phyloP scores from a whole-genome alignment of 2,329 filamentous ascomycete species.

The Kalmusia sp. region DNA sequence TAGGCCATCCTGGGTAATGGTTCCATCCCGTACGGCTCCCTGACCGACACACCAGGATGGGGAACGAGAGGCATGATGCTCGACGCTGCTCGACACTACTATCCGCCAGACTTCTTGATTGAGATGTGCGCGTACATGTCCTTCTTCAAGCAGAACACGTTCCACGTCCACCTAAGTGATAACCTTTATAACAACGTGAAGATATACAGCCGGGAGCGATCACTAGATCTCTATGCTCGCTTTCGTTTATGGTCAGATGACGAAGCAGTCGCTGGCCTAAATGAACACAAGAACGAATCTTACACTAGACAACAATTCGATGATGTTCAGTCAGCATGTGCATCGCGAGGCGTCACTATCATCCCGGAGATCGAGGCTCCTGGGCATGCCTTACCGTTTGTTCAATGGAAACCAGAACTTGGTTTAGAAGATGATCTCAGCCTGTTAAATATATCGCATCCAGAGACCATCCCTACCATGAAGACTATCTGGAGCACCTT shows the following conservation, averaged over 20 bases:
- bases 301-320: slow-evolving; percentile 27
- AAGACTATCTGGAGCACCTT: slow-evolving; percentile 27
- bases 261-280: slow-evolving; percentile 56
- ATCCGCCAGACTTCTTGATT: slow-evolving; percentile 44
- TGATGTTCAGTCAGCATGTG: slow-evolving; percentile 25
- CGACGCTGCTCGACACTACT: slow-evolving; percentile 48
- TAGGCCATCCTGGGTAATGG: slow-evolving; percentile 29
- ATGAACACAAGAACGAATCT: slow-evolving; percentile 48
- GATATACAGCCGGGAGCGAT: slow-evolving; percentile 57
- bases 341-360: slow-evolving; percentile 27
- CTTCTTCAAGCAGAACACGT: slow-evolving; percentile 53
- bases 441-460: slow-evolving; percentile 29
- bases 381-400: slow-evolving; percentile 26
- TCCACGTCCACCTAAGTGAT: slow-evolving; percentile 54
- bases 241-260: slow-evolving; percentile 63
- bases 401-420: slow-evolving; percentile 34
- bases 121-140: slow-evolving; percentile 49
- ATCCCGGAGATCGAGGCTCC: slow-evolving; percentile 31
- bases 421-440: slow-evolving; percentile 37
- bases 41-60: slow-evolving; percentile 47
- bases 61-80: slow-evolving; percentile 49
- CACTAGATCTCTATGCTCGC: slow-evolving; percentile 60
- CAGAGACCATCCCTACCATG: slow-evolving; percentile 25
- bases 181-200: slow-evolving; percentile 49
- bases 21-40: slow-evolving; percentile 30